A percentile compares a stretch with the other conserved stretches of the same genome.
phyloP scores from a whole-genome alignment of 2,329 filamentous ascomycete species.

The Trichoderma sp. region DNA sequence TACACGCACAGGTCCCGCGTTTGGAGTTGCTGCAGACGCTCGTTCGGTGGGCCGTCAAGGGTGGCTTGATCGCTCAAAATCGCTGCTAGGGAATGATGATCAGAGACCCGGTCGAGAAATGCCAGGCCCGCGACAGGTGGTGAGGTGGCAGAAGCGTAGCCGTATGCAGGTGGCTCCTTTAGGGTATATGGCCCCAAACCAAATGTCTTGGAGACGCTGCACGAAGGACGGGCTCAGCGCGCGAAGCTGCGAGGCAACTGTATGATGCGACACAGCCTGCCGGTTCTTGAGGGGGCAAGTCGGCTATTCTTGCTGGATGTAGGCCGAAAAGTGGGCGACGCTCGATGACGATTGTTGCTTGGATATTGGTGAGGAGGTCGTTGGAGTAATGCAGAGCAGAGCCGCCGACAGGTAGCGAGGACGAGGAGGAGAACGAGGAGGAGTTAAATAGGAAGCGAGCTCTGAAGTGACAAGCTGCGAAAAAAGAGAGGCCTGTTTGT shows the following conservation, averaged over 20 bases:
- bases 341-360: slow-evolving; percentile 3
- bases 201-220: slow-evolving; percentile 21
- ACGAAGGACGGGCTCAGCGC: slow-evolving; percentile 16
- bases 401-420: not conserved
- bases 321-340: slow-evolving; percentile 3
- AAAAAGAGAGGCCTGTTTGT: not conserved
- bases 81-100: slow-evolving; percentile 22
- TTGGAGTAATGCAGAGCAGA: not conserved
- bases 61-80: slow-evolving; percentile 16
- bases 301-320: slow-evolving; percentile 17
- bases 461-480: not conserved
- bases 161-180: slow-evolving; percentile 24
- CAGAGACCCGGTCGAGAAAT: slow-evolving; percentile 22
- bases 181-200: slow-evolving; percentile 17
- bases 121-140: slow-evolving; percentile 22
- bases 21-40: slow-evolving; percentile 18
- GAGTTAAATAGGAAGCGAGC: not conserved
- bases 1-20: not conserved
- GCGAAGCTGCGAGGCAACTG: slow-evolving; percentile 7
- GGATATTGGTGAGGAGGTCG: not conserved
- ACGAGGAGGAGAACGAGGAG: not conserved
- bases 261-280: slow-evolving; percentile 17
- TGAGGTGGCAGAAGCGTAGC: slow-evolving; percentile 23
- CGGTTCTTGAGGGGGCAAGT: not conserved
- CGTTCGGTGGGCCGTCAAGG: slow-evolving; percentile 12